A percentile compares a stretch with the other conserved stretches of the same genome.
Evolutionary conservation across 345 rosid genomes (phyloP).

Genomic region (Turnera subulata): DNA sequence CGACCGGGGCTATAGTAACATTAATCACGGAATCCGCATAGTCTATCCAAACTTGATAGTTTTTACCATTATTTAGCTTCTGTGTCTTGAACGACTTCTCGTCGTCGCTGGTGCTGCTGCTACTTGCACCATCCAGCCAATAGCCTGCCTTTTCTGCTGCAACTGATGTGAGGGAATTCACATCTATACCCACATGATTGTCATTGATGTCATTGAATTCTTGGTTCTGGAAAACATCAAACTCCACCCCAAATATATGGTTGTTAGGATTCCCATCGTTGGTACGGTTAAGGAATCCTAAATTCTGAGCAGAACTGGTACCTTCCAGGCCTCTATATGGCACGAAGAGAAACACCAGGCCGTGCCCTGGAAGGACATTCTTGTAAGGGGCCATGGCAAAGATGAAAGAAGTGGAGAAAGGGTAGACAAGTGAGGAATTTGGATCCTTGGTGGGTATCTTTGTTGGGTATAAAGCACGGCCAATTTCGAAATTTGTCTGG

Average conservation of each 20-base stretch:
- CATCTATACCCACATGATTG: slow-evolving; percentile 75
- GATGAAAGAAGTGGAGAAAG: slow-evolving; percentile 67
- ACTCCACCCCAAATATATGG: slow-evolving; percentile 56
- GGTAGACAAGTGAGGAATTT: slow-evolving; percentile 33
- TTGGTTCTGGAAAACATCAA: slow-evolving; percentile 62
- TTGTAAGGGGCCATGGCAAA: slow-evolving; percentile 61
- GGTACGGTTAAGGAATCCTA: slow-evolving; percentile 55
- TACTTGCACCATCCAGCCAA: slow-evolving; percentile 25
- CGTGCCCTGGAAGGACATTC: slow-evolving; percentile 51
- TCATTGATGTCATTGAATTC: slow-evolving; percentile 59
- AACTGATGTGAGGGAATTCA: slow-evolving; percentile 53
- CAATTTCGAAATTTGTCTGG: slow-evolving; percentile 38
- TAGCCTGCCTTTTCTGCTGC: slow-evolving; percentile 45
- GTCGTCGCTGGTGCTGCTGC: slow-evolving; percentile 6
- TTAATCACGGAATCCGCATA: slow-evolving; percentile 41
- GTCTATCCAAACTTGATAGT: slow-evolving; percentile 85
- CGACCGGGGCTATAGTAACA: slow-evolving; percentile 37
- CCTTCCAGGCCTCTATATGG: slow-evolving; percentile 42
- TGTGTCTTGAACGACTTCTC: slow-evolving; percentile 32
- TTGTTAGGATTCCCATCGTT: slow-evolving; percentile 38
- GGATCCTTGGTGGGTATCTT: slow-evolving; percentile 39
- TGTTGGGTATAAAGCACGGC: slow-evolving; percentile 57
- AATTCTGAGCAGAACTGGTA: slow-evolving; percentile 43
- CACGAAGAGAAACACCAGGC: slow-evolving; percentile 56
- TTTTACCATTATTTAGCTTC: slow-evolving; percentile 63